Evolutionary conservation across 441 rosid species (phyloP).

Genomic region (Erodium moschatum): DNA sequence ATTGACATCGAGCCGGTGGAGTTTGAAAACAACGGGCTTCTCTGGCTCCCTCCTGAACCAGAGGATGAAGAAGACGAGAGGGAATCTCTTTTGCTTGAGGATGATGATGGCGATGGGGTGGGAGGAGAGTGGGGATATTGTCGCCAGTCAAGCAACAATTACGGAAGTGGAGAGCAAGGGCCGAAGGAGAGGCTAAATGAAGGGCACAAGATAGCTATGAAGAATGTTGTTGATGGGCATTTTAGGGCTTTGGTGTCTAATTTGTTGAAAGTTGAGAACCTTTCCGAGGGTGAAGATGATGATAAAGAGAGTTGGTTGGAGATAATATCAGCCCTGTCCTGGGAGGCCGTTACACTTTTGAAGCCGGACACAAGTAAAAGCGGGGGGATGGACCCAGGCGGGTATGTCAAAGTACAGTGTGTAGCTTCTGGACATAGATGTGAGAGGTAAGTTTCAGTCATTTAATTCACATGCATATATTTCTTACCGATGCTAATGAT

Average conservation of each 20-base stretch:
- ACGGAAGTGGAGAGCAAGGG: too few species aligned
- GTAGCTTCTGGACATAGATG: slow-evolving; percentile 71
- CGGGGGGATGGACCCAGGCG: slow-evolving; percentile 99
- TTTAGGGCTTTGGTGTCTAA: slow-evolving; percentile 93
- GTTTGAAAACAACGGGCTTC: slow-evolving; percentile 76
- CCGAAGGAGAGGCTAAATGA: slow-evolving; percentile 52
- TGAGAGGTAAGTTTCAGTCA: slow-evolving; percentile 57
- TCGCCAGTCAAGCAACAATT: too few species aligned
- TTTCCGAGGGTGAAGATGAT: slow-evolving; percentile 55
- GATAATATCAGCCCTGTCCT: slow-evolving; percentile 79
- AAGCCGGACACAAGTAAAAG: slow-evolving; percentile 93
- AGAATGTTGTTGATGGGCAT: slow-evolving; percentile 91
- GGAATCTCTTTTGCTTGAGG: slow-evolving; percentile 56
- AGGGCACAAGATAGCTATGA: slow-evolving; percentile 76
- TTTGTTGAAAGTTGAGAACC: slow-evolving; percentile 76
- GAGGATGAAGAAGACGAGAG: slow-evolving; percentile 95
- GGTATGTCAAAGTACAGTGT: slow-evolving; percentile 94
- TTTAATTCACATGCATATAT: too few species aligned
- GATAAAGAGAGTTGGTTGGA: slow-evolving; percentile 77
- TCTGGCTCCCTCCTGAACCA: slow-evolving; percentile 98
- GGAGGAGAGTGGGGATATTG: slow-evolving; percentile 43
- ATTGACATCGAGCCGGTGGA: slow-evolving; percentile 59
- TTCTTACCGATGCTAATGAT: too few species aligned
- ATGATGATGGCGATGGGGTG: slow-evolving; percentile 50
- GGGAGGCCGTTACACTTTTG: slow-evolving; percentile 91